Evolutionary conservation across 2,329 filamentous ascomycete species (phyloP).

Genomic region (Phyllosticta citrichinensis): DNA sequence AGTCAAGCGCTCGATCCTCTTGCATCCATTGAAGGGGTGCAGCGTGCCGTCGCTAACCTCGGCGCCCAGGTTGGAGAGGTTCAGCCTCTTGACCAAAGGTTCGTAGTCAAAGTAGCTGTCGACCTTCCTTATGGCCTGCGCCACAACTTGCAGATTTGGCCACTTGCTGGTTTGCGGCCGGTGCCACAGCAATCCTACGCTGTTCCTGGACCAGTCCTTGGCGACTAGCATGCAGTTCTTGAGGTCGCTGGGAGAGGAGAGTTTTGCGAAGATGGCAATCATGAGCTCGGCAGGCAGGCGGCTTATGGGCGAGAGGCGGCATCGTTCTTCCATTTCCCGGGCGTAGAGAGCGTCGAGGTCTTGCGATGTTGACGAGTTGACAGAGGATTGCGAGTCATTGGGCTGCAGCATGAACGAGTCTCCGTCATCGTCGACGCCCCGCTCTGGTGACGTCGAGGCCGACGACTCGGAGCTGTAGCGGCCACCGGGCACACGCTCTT

Average conservation of each 20-base stretch:
- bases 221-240: slow-evolving; percentile 89
- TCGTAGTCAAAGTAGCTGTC: slow-evolving; percentile 82
- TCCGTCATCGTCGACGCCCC: slow-evolving; percentile 78
- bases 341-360: slow-evolving; percentile 56
- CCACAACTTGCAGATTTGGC: slow-evolving; percentile 70
- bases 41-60: slow-evolving; percentile 85
- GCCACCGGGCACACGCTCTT: slow-evolving; percentile 23
- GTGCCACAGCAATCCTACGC: slow-evolving; percentile 91
- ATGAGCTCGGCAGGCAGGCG: slow-evolving; percentile 88
- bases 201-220: slow-evolving; percentile 84
- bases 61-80: slow-evolving; percentile 68
- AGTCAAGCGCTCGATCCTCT: slow-evolving; percentile 83
- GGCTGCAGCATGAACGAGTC: slow-evolving; percentile 75
- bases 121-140: slow-evolving; percentile 60
- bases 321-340: slow-evolving; percentile 49
- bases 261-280: slow-evolving; percentile 81
- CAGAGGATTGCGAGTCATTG: slow-evolving; percentile 88
- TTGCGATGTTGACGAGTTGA: slow-evolving; percentile 73
- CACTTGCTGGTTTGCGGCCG: slow-evolving; percentile 83
- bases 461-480: slow-evolving; percentile 40
- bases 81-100: slow-evolving; percentile 84
- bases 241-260: slow-evolving; percentile 66
- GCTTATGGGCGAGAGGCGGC: slow-evolving; percentile 68
- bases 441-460: slow-evolving; percentile 64
- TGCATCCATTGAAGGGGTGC: slow-evolving; percentile 70